Percentiles rank a stretch among this genome's conserved stretches.
Evolutionary conservation across 164 flowering plant species (phyloP).

Genomic region (Saururus chinensis): DNA sequence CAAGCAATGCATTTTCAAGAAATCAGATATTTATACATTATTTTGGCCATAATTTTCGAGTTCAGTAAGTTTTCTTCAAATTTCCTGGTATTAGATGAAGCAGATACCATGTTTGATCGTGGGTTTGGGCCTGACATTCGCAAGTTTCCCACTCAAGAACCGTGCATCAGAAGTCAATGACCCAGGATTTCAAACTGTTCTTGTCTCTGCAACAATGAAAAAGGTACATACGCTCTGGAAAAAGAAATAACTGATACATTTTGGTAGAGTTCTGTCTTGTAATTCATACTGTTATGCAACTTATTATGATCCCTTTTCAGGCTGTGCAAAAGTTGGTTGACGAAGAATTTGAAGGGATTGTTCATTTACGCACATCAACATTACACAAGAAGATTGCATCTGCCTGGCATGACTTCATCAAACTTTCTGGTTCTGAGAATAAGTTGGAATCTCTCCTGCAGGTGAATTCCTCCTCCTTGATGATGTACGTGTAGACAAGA

Average conservation of each 20-base stretch:
- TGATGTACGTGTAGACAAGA: not conserved
- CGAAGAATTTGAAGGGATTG: conserved; percentile 89
- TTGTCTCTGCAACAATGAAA: conserved; percentile 93
- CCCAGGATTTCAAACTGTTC: conserved; percentile 73
- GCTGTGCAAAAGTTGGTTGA: conserved; percentile 85
- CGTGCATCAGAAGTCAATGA: conserved; percentile 64
- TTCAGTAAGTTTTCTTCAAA: not conserved
- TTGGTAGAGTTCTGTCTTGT: not conserved
- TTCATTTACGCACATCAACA: conserved; percentile 74
- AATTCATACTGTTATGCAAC: not conserved
- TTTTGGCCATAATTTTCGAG: not conserved
- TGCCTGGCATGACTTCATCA: conserved; percentile 95
- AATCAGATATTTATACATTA: not conserved
- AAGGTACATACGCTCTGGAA: conserved; percentile 35
- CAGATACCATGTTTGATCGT: conserved; percentile 98
- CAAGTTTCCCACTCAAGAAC: conserved; percentile 76
- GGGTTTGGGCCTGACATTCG: conserved; percentile 98
- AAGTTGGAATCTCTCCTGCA: conserved; percentile 87
- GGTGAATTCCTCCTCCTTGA: conserved; percentile 29
- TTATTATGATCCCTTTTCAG: conserved; percentile 22
- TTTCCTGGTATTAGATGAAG: conserved; percentile 87
- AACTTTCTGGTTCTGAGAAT: conserved; percentile 85
- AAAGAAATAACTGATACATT: not conserved
- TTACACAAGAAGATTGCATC: conserved; percentile 88
- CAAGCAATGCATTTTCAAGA: no score